phyloP scores from a whole-genome alignment of 2,329 filamentous ascomycete genomes.

The Cercospora canescens region DNA sequence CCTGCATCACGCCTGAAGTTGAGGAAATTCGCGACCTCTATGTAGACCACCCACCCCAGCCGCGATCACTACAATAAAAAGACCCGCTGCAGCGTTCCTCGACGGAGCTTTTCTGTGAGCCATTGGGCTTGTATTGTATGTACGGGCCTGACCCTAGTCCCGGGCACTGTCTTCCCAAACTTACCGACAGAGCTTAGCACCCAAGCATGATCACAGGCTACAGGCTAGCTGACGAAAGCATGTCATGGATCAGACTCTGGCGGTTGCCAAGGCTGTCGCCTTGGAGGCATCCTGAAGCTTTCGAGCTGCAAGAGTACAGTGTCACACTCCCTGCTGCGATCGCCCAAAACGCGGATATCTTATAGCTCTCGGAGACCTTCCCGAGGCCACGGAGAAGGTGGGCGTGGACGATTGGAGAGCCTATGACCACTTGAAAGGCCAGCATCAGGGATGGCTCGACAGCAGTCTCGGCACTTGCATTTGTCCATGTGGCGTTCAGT shows the following conservation, averaged over 20 bases:
- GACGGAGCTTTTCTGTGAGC: neutral
- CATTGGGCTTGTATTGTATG: neutral
- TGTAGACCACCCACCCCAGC: neutral
- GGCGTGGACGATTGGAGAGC: neutral
- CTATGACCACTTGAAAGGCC: neutral
- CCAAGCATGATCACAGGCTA: neutral
- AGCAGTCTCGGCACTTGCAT: neutral
- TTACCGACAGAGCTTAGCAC: neutral
- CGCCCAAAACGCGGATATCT: neutral
- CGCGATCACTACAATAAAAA: neutral
- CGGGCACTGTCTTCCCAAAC: neutral
- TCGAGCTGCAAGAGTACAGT: neutral
- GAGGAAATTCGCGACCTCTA: neutral
- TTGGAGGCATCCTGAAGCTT: neutral
- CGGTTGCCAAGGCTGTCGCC: neutral
- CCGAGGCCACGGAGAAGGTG: neutral
- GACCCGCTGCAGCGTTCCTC: neutral
- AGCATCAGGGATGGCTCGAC: neutral
- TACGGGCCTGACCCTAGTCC: neutral
- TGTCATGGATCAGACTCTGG: neutral
- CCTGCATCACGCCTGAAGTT: neutral
- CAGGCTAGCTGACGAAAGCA: neutral
- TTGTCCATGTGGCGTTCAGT: neutral
- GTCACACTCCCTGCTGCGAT: neutral
- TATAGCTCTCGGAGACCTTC: neutral